Base-by-base conservation (phyloP, 2,329 filamentous ascomycete species). In the Ceratocystis papillata region DNA sequence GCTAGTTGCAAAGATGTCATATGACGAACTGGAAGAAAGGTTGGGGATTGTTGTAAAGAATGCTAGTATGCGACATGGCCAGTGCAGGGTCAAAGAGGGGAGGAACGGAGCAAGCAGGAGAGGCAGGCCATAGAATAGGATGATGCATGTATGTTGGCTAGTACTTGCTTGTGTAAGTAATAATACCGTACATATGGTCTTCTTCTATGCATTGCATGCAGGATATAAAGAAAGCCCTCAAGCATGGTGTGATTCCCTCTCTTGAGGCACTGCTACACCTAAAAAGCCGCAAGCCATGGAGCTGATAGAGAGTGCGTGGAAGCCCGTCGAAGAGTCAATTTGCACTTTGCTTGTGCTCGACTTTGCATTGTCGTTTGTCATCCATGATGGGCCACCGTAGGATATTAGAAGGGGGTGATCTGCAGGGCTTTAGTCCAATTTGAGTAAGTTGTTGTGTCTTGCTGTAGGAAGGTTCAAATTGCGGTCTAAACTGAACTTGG, bases 211-310 rank as follows among this genome's bases (percentile, higher is more conserved):
- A 53, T 25, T 53, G 20, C 6, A 22, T 53, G 48, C n/a, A 25
- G 5, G 37, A 22, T 53, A 53, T 53, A 28, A 53, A 53, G 48
- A 53, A 53, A 53, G 48, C 10, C 22, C 48, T 53, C 48, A 53
- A 28, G 8, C 22, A 10, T 48, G 20, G 46, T 20, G 5, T 48
- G 46, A 7, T 22, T 22, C 6, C n/a, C 17, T 8, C 46, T 22
- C 46, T 22, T 22, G 6, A 48, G 37, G 12, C 10, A 12, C 37
- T 41, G 37, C 37, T 15, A 41, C 37, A 41, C 3, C 4, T 15
- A 41, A 41, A 41, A 41, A n/a, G 46, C 17, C 46, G 5, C 48
- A 53, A 28, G 48, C 5, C 22, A 12, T 28, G 22, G 48, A 28
- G 48, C 4, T 25, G 15, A 53, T 5, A 28, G 22, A 53, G 48